Conservation (phyloP, 805 yeast species). For the Ogataea nitratoaversa region DNA sequence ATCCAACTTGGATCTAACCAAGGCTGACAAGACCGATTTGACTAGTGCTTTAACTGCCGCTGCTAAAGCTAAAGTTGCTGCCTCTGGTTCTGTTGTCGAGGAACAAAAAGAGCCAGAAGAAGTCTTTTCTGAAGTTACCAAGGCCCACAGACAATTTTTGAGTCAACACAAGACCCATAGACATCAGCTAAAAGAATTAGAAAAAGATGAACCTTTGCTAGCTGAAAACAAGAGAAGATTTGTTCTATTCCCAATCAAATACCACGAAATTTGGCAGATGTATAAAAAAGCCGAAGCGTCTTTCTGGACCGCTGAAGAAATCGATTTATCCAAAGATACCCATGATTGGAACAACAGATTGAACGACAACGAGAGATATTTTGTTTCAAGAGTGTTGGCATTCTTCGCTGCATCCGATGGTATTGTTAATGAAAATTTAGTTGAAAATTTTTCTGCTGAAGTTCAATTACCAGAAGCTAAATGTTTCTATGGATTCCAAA, state of each 20-base stretch:
- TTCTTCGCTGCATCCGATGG: conserved; percentile 99
- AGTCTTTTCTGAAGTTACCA: conserved; percentile 20
- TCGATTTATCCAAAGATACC: conserved; percentile 87
- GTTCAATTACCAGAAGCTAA: conserved; percentile 97
- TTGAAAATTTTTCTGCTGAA: conserved; percentile 95
- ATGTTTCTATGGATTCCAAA: conserved; percentile 98
- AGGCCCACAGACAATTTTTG: conserved; percentile 53
- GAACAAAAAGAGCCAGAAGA: conserved; percentile 2
- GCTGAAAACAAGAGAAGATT: conserved; percentile 82
- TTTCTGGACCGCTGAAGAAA: conserved; percentile 99
- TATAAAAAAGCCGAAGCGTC: conserved; percentile 99
- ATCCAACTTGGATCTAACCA: conserved; percentile 44
- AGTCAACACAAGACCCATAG: conserved; percentile 64
- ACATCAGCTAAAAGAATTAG: conserved; percentile 66
- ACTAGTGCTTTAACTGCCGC: conserved; percentile 38
- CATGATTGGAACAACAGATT: conserved; percentile 89
- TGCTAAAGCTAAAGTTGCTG: conserved; percentile 33
- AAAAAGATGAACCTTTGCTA: conserved; percentile 86
- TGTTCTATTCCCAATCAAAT: conserved; percentile 92
- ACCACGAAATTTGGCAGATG: conserved; percentile 98
- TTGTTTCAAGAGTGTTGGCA: conserved; percentile 89
- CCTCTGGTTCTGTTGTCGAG: conserved; percentile 13
- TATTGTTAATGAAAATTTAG: conserved; percentile 94
- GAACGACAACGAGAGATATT: conserved; percentile 88
- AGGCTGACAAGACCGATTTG: conserved; percentile 38